A percentile compares a stretch with the other conserved stretches of the same genome.
These are phyloP conservation scores for Dispira simplex DNA, from an alignment of 192 early-diverging fungal species.

Conservation along the genomic window DNA sequence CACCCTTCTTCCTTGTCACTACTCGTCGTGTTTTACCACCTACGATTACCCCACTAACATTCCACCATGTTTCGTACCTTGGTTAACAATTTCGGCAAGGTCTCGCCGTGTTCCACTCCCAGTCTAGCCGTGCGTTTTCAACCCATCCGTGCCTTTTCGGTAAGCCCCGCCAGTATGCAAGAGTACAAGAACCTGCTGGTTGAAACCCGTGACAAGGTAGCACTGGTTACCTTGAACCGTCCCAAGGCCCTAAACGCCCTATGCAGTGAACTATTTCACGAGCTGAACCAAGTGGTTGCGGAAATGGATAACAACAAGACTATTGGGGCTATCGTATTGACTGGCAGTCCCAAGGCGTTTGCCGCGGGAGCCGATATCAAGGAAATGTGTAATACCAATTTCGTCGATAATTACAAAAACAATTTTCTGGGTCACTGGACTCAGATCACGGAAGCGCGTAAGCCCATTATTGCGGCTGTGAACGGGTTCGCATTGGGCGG, in stretches of 20 bases:
- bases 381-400: conserved; percentile 87
- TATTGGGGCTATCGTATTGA: conserved; percentile 87
- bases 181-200: conserved; percentile 35
- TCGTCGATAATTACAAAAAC: conserved; percentile 73
- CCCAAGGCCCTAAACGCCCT: conserved; percentile 96
- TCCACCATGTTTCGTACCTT: too few species aligned
- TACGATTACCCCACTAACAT: too few species aligned
- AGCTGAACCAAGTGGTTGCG: conserved; percentile 77
- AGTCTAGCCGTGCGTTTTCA: too few species aligned
- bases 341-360: conserved; percentile 92
- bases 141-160: too few species aligned
- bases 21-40: too few species aligned
- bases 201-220: conserved; percentile 67
- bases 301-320: conserved; percentile 55
- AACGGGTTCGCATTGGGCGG: conserved; percentile 98
- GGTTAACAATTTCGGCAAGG: too few species aligned
- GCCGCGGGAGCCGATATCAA: conserved; percentile 99
- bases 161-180: background rate
- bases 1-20: too few species aligned
- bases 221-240: conserved; percentile 78
- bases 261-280: conserved; percentile 78
- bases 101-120: too few species aligned
- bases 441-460: conserved; percentile 75
- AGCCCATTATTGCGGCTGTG: conserved; percentile 96
- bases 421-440: conserved; percentile 95